Conservation (phyloP, 2,329 filamentous ascomycete genomes). For the Trichoderma sp. region DNA sequence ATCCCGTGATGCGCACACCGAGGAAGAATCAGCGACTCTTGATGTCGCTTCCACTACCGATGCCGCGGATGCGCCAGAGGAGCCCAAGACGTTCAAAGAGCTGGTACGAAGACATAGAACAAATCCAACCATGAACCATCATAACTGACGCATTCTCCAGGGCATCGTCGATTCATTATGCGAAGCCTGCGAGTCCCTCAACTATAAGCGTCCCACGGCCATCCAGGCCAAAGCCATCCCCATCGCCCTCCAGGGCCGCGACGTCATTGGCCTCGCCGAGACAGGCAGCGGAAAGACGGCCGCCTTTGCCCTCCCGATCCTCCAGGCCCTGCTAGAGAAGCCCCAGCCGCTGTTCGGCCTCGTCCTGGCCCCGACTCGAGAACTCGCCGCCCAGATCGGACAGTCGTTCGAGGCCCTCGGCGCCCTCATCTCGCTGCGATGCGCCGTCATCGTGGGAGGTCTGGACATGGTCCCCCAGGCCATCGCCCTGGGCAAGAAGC, state of each 20-base stretch:
- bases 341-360: slow-evolving; percentile 86
- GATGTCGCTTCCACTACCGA: slow-evolving; percentile 41
- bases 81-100: slow-evolving; percentile 66
- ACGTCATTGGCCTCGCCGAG: slow-evolving; percentile 91
- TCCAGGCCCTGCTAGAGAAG: slow-evolving; percentile 86
- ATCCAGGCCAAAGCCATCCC: slow-evolving; percentile 89
- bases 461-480: slow-evolving; percentile 94
- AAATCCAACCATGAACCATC: slow-evolving; percentile 28
- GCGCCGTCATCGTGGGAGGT: slow-evolving; percentile 84
- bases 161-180: slow-evolving; percentile 85
- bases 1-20: slow-evolving; percentile 33
- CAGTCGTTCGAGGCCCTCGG: slow-evolving; percentile 87
- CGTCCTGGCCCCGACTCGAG: slow-evolving; percentile 87
- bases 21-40: slow-evolving; percentile 43
- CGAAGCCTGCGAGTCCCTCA: slow-evolving; percentile 80
- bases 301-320: slow-evolving; percentile 88
- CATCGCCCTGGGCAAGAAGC: slow-evolving; percentile 92
- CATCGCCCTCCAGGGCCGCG: slow-evolving; percentile 73
- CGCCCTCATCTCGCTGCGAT: slow-evolving; percentile 82
- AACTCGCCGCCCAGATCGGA: slow-evolving; percentile 89
- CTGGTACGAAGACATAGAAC: slow-evolving; percentile 46
- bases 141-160: slow-evolving; percentile 40
- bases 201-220: slow-evolving; percentile 83
- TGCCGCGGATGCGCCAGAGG: slow-evolving; percentile 37
- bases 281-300: slow-evolving; percentile 96